phyloP scores from a whole-genome alignment of 1,139 yeast species.

The Debaryomyces udenii region DNA sequence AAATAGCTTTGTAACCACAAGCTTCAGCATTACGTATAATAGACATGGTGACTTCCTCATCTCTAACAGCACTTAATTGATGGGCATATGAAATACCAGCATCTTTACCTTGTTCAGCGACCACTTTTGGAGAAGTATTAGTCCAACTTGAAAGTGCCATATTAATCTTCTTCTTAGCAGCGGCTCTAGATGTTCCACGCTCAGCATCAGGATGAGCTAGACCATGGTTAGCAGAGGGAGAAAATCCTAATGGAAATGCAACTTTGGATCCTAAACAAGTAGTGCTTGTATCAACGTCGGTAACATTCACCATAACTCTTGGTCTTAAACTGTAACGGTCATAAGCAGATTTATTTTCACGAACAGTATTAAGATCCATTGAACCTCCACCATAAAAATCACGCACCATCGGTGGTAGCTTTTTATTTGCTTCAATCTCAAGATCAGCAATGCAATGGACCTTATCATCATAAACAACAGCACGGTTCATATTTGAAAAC shows the following conservation, averaged over 20 bases:
- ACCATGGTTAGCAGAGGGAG: conserved; percentile 60
- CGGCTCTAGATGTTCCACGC: conserved; percentile 51
- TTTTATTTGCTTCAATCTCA: no score
- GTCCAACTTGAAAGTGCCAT: conserved; percentile 63
- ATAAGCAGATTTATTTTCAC: conserved; percentile 84
- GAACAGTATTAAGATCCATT: conserved; percentile 82
- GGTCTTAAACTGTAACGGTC: conserved; percentile 84
- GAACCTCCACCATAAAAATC: no score
- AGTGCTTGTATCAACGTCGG: conserved; percentile 51
- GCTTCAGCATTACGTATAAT: no score
- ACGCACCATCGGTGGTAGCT: no score
- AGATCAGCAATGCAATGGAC: no score
- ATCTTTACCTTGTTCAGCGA: conserved; percentile 57
- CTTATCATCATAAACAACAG: no score
- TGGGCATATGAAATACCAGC: conserved; percentile 25
- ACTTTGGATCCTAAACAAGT: conserved; percentile 52
- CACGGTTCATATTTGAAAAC: no score
- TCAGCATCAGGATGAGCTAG: conserved; percentile 63
- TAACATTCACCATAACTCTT: conserved; percentile 65
- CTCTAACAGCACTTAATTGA: conserved; percentile 23
- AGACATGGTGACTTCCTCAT: conserved; percentile 28
- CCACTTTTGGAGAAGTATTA: conserved; percentile 54
- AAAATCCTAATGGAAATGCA: conserved; percentile 56
- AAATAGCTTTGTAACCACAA: conserved; percentile 15
- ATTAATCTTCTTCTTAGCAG: conserved; percentile 46